Percentiles rank a stretch among this genome's conserved stretches.
Evolutionary conservation across 768 basidiomycete genomes (phyloP).

Genomic region (Holtermanniella nyarrowii): DNA sequence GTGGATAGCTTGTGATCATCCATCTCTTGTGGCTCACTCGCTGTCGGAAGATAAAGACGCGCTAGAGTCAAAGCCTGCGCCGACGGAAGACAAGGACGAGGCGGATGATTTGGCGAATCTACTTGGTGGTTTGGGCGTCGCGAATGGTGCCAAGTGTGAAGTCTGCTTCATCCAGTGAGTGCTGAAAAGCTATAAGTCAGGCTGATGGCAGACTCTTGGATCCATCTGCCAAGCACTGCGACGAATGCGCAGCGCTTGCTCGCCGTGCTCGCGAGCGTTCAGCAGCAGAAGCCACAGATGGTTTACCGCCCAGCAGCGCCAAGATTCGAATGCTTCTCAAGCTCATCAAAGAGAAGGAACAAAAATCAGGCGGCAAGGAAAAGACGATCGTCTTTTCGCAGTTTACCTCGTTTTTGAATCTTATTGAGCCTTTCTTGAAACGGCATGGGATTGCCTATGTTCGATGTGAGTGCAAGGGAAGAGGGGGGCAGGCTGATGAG

Average conservation of each 20-base stretch:
- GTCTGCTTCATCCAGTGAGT: slow-evolving; percentile 65
- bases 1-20: slow-evolving; percentile 74
- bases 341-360: slow-evolving; percentile 57
- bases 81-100: slow-evolving; percentile 50
- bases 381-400: slow-evolving; percentile 97
- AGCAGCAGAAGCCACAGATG: slow-evolving; percentile 28
- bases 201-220: slow-evolving; percentile 17
- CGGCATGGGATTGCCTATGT: slow-evolving; percentile 60
- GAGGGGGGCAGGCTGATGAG: background rate
- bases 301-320: slow-evolving; percentile 61
- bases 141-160: slow-evolving; percentile 55
- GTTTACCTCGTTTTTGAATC: slow-evolving; percentile 65
- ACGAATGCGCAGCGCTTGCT: slow-evolving; percentile 50
- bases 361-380: slow-evolving; percentile 51
- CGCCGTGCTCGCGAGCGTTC: slow-evolving; percentile 47
- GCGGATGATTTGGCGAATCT: slow-evolving; percentile 64
- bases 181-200: slow-evolving; percentile 7
- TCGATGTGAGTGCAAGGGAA: slow-evolving; percentile 58
- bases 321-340: slow-evolving; percentile 78
- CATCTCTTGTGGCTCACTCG: slow-evolving; percentile 64
- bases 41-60: slow-evolving; percentile 50
- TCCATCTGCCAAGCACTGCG: slow-evolving; percentile 48
- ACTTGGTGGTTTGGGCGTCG: slow-evolving; percentile 60
- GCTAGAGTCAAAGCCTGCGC: slow-evolving; percentile 45
- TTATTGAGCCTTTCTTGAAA: slow-evolving; percentile 74